phyloP scores from a whole-genome alignment of 2,329 filamentous ascomycete species.

The Cladosporium phlei region DNA sequence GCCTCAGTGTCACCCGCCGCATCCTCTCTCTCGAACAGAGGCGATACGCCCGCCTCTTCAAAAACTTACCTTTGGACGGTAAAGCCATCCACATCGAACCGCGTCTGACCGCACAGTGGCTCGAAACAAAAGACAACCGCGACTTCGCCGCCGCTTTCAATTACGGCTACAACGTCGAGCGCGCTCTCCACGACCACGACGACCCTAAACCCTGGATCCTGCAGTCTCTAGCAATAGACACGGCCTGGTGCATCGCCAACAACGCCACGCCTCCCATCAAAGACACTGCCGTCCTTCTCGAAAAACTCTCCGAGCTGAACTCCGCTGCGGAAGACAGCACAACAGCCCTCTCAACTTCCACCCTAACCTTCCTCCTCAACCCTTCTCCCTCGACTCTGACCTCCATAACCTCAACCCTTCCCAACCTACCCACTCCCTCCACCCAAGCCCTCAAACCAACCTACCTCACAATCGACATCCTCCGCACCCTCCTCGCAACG shows the following conservation, averaged over 20 bases:
- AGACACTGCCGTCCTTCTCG: conserved; percentile 12
- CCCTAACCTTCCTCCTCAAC: conserved; percentile 15
- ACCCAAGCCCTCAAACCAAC: conserved; percentile 17
- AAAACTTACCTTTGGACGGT: conserved; percentile 18
- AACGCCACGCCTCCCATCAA: conserved; percentile 17
- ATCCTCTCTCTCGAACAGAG: conserved; percentile 31
- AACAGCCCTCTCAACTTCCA: conserved; percentile 12
- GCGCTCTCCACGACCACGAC: conserved; percentile 19
- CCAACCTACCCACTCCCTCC: conserved; percentile 11
- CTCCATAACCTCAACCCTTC: conserved; percentile 1
- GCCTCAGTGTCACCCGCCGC: conserved; percentile 27
- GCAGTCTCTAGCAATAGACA: conserved; percentile 23
- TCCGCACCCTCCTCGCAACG: conserved; percentile 21
- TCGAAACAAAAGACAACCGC: conserved; percentile 27
- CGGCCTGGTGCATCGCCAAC: conserved; percentile 26
- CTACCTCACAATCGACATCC: conserved; percentile 25
- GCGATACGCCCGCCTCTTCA: conserved; percentile 24
- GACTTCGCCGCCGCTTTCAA: conserved; percentile 34
- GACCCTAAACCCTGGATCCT: conserved; percentile 20
- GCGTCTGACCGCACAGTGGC: conserved; percentile 27
- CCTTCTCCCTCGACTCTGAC: conserved; percentile 17
- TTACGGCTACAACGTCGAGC: conserved; percentile 29
- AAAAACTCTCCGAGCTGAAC: conserved; percentile 11
- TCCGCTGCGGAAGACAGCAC: conserved; percentile 8
- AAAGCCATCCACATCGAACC: conserved; percentile 23